These are phyloP conservation scores for Lactifluus volemus DNA, from an alignment of 768 basidiomycete species.

Conservation along the genomic window DNA sequence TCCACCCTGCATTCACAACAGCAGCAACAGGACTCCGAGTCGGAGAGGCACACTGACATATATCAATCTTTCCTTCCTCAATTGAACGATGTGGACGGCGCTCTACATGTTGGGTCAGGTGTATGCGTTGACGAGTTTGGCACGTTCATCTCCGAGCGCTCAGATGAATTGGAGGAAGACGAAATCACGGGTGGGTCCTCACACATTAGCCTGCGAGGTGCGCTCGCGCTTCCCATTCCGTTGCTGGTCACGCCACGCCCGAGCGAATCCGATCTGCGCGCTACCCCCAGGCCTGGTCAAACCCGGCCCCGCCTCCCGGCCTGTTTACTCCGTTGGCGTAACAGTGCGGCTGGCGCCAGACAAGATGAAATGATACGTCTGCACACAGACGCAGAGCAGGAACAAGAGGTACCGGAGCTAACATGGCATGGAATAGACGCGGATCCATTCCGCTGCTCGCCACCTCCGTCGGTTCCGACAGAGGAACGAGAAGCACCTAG, in stretches of 20 bases:
- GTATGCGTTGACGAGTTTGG: slow-evolving; percentile 16
- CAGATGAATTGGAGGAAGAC: background rate
- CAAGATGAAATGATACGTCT: background rate
- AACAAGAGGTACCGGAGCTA: slow-evolving; percentile 8
- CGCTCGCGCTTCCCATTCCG: slow-evolving; percentile 19
- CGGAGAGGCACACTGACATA: background rate
- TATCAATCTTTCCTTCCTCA: slow-evolving; percentile 9
- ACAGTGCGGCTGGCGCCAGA: background rate
- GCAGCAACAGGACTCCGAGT: background rate
- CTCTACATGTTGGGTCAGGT: background rate
- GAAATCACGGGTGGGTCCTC: background rate
- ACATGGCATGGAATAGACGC: slow-evolving; percentile 15
- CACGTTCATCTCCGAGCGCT: slow-evolving; percentile 10
- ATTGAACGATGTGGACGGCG: slow-evolving; percentile 3
- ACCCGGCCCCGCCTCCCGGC: background rate
- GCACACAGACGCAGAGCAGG: background rate
- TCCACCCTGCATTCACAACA: background rate
- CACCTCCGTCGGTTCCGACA: slow-evolving; percentile 3
- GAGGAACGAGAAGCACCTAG: background rate
- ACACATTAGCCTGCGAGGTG: slow-evolving; percentile 12
- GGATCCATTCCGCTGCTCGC: slow-evolving; percentile 17
- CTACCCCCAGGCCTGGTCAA: background rate
- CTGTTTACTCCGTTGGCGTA: slow-evolving; percentile 11
- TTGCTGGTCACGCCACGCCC: slow-evolving; percentile 12
- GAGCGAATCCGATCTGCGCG: slow-evolving; percentile 1